Evolutionary conservation across 805 yeast species (phyloP), one percentile per base, ranked within the genome.

Genomic region (Starmerella etchellsii): DNA sequence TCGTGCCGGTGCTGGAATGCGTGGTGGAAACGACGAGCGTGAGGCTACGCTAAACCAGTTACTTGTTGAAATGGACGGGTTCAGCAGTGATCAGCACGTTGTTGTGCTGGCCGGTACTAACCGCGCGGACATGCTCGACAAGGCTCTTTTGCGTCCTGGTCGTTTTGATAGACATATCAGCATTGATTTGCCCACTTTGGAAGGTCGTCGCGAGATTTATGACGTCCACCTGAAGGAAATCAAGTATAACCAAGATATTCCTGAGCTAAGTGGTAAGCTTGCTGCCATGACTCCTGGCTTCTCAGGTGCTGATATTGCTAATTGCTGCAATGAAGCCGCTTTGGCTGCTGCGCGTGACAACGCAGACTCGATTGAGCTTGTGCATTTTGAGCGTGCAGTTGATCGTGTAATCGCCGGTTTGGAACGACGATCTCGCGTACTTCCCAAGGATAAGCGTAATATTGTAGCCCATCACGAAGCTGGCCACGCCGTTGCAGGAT

Each of bases 91-190:
- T 30, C 94, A 87, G 56, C 94, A 87, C 56, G 85, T 87, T 39
- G 95, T 87, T 36, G 95, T 87, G 5, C 67, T 87, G 37, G 95
- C 95, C 0, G 96, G 95, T 67, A 87, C 96, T 2, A 87, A 87
- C 61, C 74, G 95, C 57, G 80, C 93, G 1, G 96, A 87, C 60
- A 82, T 85, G 37, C 68, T 87, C 51, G 96, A 87, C 60, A 74
- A 80, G 46, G 95, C 95, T 2, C 66, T 87, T 49, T 67, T 84
- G 66, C 78, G 96, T 67, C 96, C 96, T 0, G 96, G 96, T 18
- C 74, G 96, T 66, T 87, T 87, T 55, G 95, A 85, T 60, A 72
- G 95, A 59, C 94, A 85, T 58, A 76, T 87, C 45, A 69, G 76
- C 49, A 76, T 87, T 51, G 95, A 85, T 60, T 71, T 74, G 42